These are phyloP conservation scores for Vinca major DNA, from an alignment of 305 asterid species.

Conservation along the genomic window DNA sequence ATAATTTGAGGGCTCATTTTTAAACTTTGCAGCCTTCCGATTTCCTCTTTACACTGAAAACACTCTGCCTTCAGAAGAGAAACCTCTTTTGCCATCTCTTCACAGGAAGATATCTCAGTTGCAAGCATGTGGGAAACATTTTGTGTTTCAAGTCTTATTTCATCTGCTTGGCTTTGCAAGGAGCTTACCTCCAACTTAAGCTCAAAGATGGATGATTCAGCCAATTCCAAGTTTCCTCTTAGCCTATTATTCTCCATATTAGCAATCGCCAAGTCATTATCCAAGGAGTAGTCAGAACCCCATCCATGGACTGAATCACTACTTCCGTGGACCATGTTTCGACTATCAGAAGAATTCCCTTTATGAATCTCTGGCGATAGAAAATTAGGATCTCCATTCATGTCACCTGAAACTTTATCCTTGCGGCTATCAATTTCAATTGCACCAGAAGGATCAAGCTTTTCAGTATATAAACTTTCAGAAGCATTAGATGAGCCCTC, in stretches of 20 bases:
- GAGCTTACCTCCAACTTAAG: slow-evolving; percentile 74
- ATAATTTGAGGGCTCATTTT: slow-evolving; percentile 40
- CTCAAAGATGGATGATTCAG: slow-evolving; percentile 65
- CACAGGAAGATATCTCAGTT: slow-evolving; percentile 57
- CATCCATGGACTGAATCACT: slow-evolving; percentile 44
- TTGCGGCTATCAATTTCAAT: slow-evolving; percentile 46
- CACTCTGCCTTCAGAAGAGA: slow-evolving; percentile 60
- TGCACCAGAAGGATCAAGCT: slow-evolving; percentile 43
- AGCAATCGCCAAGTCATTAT: slow-evolving; percentile 54
- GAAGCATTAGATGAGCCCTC: slow-evolving; percentile 90
- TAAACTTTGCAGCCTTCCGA: slow-evolving; percentile 39
- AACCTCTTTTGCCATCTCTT: slow-evolving; percentile 60
- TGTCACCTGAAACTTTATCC: slow-evolving; percentile 35
- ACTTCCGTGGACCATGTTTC: slow-evolving; percentile 34
- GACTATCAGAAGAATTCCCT: slow-evolving; percentile 49
- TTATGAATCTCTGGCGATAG: slow-evolving; percentile 38
- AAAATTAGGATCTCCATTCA: slow-evolving; percentile 29
- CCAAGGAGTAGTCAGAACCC: slow-evolving; percentile 50
- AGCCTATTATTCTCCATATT: slow-evolving; percentile 65
- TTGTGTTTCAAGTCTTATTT: slow-evolving; percentile 58
- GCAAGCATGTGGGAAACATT: slow-evolving; percentile 46
- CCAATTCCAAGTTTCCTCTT: slow-evolving; percentile 63
- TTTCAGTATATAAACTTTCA: slow-evolving; percentile 72
- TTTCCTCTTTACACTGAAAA: slow-evolving; percentile 55
- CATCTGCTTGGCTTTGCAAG: slow-evolving; percentile 69